Evolutionary conservation across 2,329 filamentous ascomycete genomes (phyloP).

Genomic region (Teratosphaeria gauchensis): DNA sequence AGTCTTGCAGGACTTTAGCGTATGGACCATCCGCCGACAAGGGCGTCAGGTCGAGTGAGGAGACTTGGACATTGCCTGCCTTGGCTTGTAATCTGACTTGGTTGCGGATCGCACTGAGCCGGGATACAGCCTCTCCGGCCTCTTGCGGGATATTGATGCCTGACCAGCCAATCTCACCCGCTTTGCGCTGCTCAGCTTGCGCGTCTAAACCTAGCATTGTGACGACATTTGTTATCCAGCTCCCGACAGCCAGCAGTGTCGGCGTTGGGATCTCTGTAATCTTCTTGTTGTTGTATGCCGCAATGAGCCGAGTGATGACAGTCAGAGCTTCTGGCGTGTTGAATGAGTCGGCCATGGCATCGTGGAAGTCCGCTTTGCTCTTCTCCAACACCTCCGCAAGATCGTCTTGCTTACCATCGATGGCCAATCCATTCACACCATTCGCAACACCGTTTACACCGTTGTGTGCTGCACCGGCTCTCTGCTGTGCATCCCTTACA

Average conservation of each 20-base stretch:
- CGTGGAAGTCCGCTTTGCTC: constrained; percentile 49
- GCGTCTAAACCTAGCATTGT: constrained; percentile 75
- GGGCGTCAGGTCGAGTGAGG: constrained; percentile 13
- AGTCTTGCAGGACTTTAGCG: constrained; percentile 38
- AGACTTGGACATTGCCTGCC: constrained; percentile 31
- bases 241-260: constrained; percentile 48
- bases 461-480: constrained; percentile 1
- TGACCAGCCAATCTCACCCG: constrained; percentile 50
- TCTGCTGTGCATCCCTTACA: constrained; percentile 38
- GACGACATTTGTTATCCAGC: constrained; percentile 75
- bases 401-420: constrained; percentile 7
- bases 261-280: constrained; percentile 32
- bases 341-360: constrained; percentile 72
- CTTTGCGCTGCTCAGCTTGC: constrained; percentile 26
- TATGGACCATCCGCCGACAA: constrained; percentile 31
- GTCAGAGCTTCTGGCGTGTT: constrained; percentile 75
- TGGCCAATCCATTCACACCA: constrained; percentile 3
- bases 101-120: constrained; percentile 49
- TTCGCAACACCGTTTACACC: constrained; percentile 6
- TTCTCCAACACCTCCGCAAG: constrained; percentile 39
- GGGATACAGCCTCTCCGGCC: constrained; percentile 52
- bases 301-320: constrained; percentile 67
- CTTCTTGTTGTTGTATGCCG: constrained; percentile 57
- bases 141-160: constrained; percentile 53
- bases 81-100: constrained; percentile 48